Evolutionary conservation across 2,329 filamentous ascomycete genomes (phyloP).

Genomic region (Curvularia spicifera): DNA sequence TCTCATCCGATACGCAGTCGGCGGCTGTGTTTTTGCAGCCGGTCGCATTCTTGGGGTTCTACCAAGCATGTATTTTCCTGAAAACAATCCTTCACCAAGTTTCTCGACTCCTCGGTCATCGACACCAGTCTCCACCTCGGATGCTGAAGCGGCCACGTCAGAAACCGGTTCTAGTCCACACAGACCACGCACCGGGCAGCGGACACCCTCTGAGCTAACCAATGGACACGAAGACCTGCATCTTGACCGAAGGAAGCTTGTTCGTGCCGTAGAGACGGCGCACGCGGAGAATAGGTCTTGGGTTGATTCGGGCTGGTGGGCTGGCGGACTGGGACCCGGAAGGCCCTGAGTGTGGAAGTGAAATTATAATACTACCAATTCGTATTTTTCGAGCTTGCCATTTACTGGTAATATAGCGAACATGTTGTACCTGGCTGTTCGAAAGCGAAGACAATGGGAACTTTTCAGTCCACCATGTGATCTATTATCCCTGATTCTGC

Average conservation of each 20-base stretch:
- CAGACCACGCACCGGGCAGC: slow-evolving; percentile 15
- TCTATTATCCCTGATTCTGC: too few species aligned
- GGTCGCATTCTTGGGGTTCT: slow-evolving; percentile 54
- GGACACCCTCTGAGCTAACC: slow-evolving; percentile 33
- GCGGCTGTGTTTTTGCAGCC: slow-evolving; percentile 64
- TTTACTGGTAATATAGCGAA: too few species aligned
- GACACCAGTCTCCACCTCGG: slow-evolving; percentile 29
- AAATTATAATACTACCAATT: too few species aligned
- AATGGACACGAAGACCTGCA: slow-evolving; percentile 51
- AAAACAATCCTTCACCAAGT: slow-evolving; percentile 18
- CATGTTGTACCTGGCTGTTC: too few species aligned
- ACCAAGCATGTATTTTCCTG: slow-evolving; percentile 26
- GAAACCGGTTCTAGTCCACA: slow-evolving; percentile 13
- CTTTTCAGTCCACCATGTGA: too few species aligned
- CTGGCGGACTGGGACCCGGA: slow-evolving; percentile 37
- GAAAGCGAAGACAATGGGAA: too few species aligned
- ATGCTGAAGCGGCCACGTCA: slow-evolving; percentile 17
- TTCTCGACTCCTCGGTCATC: slow-evolving; percentile 32
- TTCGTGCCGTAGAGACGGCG: slow-evolving; percentile 37
- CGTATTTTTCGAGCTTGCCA: too few species aligned
- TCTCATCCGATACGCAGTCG: slow-evolving; percentile 65
- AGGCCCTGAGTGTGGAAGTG: neutral
- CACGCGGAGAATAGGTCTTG: slow-evolving; percentile 41
- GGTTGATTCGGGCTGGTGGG: slow-evolving; percentile 48
- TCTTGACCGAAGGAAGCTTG: slow-evolving; percentile 45